Conservation (phyloP, 148 eudicot species). For the Rhododendron kiyosumense region DNA sequence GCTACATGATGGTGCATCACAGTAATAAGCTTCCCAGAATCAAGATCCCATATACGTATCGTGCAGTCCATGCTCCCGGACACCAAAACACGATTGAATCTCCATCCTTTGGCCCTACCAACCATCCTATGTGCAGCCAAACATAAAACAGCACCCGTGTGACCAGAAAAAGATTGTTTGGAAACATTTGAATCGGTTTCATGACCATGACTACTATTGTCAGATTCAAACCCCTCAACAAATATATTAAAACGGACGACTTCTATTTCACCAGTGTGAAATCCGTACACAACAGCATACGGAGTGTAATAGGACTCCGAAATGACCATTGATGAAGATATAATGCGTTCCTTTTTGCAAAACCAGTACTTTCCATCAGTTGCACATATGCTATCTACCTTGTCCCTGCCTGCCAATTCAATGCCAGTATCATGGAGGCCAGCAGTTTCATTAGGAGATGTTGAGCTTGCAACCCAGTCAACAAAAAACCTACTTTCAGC, state of each 20-base stretch:
- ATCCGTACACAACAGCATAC: constrained; percentile 85
- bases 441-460: constrained; percentile 13
- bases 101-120: constrained; percentile 28
- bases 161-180: constrained; percentile 62
- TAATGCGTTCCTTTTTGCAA: constrained; percentile 31
- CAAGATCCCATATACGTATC: constrained; percentile 87
- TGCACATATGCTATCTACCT: constrained; percentile 14
- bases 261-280: constrained; percentile 75
- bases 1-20: constrained; percentile 97
- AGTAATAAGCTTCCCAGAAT: constrained; percentile 48
- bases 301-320: constrained; percentile 59
- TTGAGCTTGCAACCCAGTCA: constrained; percentile 35
- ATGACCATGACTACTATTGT: constrained; percentile 18
- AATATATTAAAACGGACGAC: constrained; percentile 46
- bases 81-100: constrained; percentile 44
- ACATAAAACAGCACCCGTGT: constrained; percentile 77
- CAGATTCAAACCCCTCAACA: constrained; percentile 29
- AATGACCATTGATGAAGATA: constrained; percentile 86
- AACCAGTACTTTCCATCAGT: constrained; percentile 27
- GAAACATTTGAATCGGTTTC: constrained; percentile 32
- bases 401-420: constrained; percentile 8
- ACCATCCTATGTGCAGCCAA: constrained; percentile 75
- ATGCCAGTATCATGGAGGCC: constrained; percentile 11
- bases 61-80: constrained; percentile 96
- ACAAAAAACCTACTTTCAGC: constrained; percentile 54